Evolutionary conservation across 2,329 filamentous ascomycete genomes (phyloP), one percentile per base, ranked within the genome.

Genomic region (Penicillium sp.): DNA sequence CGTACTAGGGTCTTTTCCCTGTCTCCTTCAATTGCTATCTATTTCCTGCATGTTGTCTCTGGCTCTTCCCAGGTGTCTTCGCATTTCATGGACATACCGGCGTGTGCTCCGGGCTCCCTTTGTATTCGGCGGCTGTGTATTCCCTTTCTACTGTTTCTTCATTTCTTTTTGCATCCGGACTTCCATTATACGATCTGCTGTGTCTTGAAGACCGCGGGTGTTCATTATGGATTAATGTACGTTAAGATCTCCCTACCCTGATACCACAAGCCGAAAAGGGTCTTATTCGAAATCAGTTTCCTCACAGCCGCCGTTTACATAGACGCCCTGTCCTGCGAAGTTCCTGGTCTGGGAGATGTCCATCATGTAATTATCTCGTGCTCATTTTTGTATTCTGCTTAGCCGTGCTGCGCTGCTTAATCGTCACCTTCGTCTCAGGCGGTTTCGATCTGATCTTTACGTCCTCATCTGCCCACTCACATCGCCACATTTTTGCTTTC

Each of bases 221-320:
- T 61, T 68, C 64, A 67, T 60, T 61, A 70, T 73, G 71, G 67
- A 67, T 72, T 68, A 70, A 77, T 79, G 76, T 79, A 79, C 72
- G 76, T 79, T 79, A 79, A 77, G 62, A 62, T 74, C 72, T 77
- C 75, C 76, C 74, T 75, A 68, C 66, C 73, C 72, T 73, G 66
- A 68, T 71, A 72, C 62, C 69, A 68, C 63, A 64, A 66, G 66
- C 63, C 65, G 67, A 69, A 73, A 65, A 66, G 71, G 72, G 68
- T 63, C 65, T 66, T 75, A 76, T 74, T 68, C 66, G 71, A 77
- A 75, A 75, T 65, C 66, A 75, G 72, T 67, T 73, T 61, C 75
- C 74, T 76, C 74, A 76, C 74, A 70, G 67, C 65, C 66, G 70
- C 68, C 70, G 69, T 72, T 69, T 69, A 67, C 72, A 72, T 75